phyloP scores from a whole-genome alignment of 805 yeast genomes.

The Saccharomycopsis sp. region DNA sequence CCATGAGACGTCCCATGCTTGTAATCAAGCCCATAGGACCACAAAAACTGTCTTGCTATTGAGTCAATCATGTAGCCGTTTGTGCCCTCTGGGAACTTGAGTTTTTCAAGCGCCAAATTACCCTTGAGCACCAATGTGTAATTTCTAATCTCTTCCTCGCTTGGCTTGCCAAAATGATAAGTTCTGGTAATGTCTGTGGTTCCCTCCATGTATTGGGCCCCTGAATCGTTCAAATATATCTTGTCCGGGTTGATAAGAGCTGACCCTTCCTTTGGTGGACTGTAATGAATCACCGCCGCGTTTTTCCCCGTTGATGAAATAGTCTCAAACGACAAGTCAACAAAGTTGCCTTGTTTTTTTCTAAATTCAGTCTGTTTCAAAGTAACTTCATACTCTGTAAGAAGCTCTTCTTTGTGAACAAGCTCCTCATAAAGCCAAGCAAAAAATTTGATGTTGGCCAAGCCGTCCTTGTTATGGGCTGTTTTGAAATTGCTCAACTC shows the following conservation, averaged over 20 bases:
- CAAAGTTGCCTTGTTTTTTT: constrained; percentile 43
- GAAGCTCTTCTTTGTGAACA: constrained; percentile 29
- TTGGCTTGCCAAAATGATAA: constrained; percentile 52
- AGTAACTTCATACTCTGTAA: constrained; percentile 62
- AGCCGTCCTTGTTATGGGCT: constrained; percentile 81
- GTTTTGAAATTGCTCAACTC: constrained; percentile 64
- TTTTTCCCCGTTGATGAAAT: constrained; percentile 71
- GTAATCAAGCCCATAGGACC: constrained; percentile 78
- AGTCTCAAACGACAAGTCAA: constrained; percentile 66
- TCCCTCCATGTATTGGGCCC: constrained; percentile 88
- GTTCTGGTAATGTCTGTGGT: constrained; percentile 96
- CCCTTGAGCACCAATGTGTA: constrained; percentile 89
- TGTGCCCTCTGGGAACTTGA: constrained; percentile 68
- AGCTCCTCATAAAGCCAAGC: constrained; percentile 75
- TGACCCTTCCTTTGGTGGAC: constrained; percentile 52
- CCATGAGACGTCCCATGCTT: constrained; percentile 98
- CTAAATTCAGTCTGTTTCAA: constrained; percentile 49
- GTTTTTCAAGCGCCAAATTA: constrained; percentile 74
- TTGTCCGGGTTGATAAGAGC: constrained; percentile 55
- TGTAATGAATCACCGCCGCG: constrained; percentile 67
- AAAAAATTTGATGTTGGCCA: constrained; percentile 61
- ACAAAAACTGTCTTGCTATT: constrained; percentile 73
- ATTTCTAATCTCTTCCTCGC: constrained; percentile 47
- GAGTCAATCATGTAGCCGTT: constrained; percentile 72
- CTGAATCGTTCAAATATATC: constrained; percentile 77